Base-by-base conservation (phyloP, 306 rosid genomes). In the Gleditsia sinensis region DNA sequence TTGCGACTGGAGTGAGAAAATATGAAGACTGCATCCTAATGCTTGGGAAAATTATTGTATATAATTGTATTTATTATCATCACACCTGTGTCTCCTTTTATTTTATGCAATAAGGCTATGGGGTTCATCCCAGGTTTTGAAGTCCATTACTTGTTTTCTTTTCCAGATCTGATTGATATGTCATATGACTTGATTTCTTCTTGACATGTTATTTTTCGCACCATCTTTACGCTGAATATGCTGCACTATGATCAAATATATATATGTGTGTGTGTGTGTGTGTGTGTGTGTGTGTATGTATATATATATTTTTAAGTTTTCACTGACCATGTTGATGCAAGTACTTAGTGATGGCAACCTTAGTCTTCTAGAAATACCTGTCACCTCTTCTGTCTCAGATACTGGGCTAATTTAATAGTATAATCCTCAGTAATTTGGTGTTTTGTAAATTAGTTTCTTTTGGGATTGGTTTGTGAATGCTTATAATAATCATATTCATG, bases 401-500 rank as follows among this genome's bases (percentile, higher is more conserved):
- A 30, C 27, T 20, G 20, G 17, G 58, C 23, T 65, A 42, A 67
- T 61, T 57, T 24, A n/a, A 7, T 42, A 34, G 12, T 28, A 66
- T 4, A 27, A 17, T 49, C 27, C 72, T 46, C 51, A 43, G 21
- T 19, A 65, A 36, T 58, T 53, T 59, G 54, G 16, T 36, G 28
- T 24, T 19, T 71, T 54, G 25, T 56, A 56, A 7, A 49, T 60
- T 61, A 20, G 49, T 67, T 40, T 76, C 56, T 34, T 60, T 46
- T 59, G 25, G 24, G 72, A 32, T 55, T 64, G 63, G 49, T 81
- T 80, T 78, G 9, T 75, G 61, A 63, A 67, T 33, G 33, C 61
- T 78, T 75, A 65, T 68, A 37, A 80, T 69, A 62, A 42, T 75
- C 62, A 20, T 45, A 28, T 60, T 76, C 65, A 24, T 83, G 83